These are phyloP conservation scores for Flaveria trinervia DNA, from an alignment of 129 eudicot species.

Conservation along the genomic window DNA sequence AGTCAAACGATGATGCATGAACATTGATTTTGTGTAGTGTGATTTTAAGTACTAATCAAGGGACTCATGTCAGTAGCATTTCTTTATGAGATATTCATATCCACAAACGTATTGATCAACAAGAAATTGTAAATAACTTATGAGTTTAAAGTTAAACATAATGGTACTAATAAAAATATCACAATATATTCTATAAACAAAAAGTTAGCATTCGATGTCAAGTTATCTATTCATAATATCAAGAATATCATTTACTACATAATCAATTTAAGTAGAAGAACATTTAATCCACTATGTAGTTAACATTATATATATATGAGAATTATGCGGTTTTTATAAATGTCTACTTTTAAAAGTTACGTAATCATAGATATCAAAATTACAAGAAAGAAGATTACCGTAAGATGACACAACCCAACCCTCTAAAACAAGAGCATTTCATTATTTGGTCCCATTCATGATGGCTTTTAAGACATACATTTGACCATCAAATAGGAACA, in stretches of 20 bases:
- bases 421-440: background rate
- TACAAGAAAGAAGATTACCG: too few species aligned
- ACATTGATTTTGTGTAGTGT: slow-evolving; percentile 4
- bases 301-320: too few species aligned
- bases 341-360: background rate
- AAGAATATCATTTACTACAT: background rate
- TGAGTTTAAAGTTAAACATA: background rate
- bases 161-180: background rate
- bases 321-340: too few species aligned
- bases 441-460: slow-evolving; percentile 29
- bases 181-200: background rate
- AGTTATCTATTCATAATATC: background rate
- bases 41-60: background rate
- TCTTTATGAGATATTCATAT: slow-evolving; percentile 13
- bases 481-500: slow-evolving; percentile 22
- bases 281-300: too few species aligned
- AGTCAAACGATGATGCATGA: slow-evolving; percentile 17
- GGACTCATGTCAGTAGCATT: slow-evolving; percentile 3
- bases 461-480: slow-evolving; percentile 27
- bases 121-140: too few species aligned
- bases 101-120: background rate
- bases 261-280: background rate
- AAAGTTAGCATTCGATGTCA: background rate
- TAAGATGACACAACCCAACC: background rate
- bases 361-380: background rate